phyloP scores from a whole-genome alignment of 441 rosid genomes.

The Manihot esculenta region DNA sequence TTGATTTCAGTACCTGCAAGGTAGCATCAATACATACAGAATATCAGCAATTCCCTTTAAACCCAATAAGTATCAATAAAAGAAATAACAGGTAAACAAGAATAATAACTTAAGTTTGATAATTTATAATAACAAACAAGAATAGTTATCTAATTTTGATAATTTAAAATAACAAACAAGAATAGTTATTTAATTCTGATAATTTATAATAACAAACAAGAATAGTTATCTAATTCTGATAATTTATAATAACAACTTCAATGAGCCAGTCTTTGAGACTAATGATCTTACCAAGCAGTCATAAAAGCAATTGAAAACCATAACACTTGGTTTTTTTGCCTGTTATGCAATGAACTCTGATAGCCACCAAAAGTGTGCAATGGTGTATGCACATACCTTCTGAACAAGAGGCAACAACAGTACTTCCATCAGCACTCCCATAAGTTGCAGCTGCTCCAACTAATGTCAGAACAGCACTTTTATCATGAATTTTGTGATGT shows the following conservation, averaged over 20 bases:
- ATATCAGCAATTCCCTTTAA: constrained; percentile 11
- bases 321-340: not conserved
- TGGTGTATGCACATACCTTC: constrained; percentile 53
- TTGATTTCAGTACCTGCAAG: constrained; percentile 81
- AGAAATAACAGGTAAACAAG: not conserved
- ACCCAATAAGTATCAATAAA: not conserved
- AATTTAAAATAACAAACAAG: not conserved
- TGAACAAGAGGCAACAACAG: constrained; percentile 84
- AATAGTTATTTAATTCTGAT: not conserved
- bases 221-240: not conserved
- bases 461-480: constrained; percentile 57
- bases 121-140: not conserved
- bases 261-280: not conserved
- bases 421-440: constrained; percentile 90
- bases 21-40: constrained; percentile 7
- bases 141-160: not conserved
- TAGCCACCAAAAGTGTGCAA: not conserved
- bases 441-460: constrained; percentile 73
- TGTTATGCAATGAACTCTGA: not conserved
- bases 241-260: constrained; percentile 3
- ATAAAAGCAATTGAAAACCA: not conserved
- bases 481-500: constrained; percentile 71
- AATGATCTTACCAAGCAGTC: not conserved
- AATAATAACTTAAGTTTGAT: not conserved
- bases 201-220: constrained; percentile 1